These are phyloP conservation scores for Chenopodium berlandieri DNA, from an alignment of 148 eudicot species.

Conservation along the genomic window DNA sequence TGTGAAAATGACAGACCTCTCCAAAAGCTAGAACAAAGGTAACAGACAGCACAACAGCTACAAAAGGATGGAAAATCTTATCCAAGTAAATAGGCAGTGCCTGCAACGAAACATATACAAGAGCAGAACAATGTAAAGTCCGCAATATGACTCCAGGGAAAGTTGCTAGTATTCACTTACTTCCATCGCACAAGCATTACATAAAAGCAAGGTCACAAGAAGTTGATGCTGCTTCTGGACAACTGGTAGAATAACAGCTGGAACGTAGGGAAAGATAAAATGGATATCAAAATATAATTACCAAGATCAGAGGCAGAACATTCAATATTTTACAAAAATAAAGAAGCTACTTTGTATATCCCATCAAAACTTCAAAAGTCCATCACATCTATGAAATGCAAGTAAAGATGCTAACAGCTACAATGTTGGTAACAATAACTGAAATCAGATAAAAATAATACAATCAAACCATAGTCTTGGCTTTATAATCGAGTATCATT, in stretches of 20 bases:
- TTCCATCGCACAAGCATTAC: constrained; percentile 99
- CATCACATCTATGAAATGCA: background rate
- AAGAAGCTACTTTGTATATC: background rate
- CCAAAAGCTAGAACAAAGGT: constrained; percentile 97
- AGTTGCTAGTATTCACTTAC: constrained; percentile 32
- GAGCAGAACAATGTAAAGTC: constrained; percentile 1
- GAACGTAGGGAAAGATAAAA: constrained; percentile 20
- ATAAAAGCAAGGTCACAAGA: constrained; percentile 87
- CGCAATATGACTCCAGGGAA: background rate
- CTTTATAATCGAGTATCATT: background rate
- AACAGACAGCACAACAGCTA: constrained; percentile 91
- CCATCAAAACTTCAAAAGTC: background rate
- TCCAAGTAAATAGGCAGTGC: constrained; percentile 90
- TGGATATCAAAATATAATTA: background rate
- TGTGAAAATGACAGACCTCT: constrained; percentile 46
- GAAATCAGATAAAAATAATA: background rate
- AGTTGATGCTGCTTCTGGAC: constrained; percentile 98
- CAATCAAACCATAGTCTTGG: background rate
- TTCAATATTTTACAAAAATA: too few relatives aligned
- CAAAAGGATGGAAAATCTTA: constrained; percentile 74
- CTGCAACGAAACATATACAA: constrained; percentile 39
- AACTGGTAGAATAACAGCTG: constrained; percentile 92
- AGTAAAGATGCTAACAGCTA: background rate
- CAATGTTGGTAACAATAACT: background rate
- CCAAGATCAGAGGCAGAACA: background rate